Conservation (phyloP, 2,329 filamentous ascomycete species). For the Neophaeococcomyces mojaviensis region DNA sequence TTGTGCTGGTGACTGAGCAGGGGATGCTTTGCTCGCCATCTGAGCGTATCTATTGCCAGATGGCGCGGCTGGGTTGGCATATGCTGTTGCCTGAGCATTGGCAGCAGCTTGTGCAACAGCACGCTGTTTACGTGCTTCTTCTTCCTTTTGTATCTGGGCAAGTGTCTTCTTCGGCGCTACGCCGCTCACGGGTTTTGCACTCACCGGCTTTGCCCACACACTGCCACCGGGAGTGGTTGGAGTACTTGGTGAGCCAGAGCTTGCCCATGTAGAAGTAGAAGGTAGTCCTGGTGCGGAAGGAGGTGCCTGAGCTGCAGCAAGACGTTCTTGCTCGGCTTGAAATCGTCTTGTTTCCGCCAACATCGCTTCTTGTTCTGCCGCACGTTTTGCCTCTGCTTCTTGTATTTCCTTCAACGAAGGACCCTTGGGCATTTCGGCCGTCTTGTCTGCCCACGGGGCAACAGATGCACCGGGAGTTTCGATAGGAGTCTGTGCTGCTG, state of each 20-base stretch:
- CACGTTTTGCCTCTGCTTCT: conserved; percentile 86
- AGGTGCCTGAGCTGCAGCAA: conserved; percentile 49
- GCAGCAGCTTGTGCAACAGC: conserved; percentile 45
- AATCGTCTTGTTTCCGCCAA: conserved; percentile 68
- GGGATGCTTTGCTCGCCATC: conserved; percentile 69
- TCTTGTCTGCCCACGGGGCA: conserved; percentile 92
- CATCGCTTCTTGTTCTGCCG: conserved; percentile 77
- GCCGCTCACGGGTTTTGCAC: conserved; percentile 33
- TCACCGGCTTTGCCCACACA: conserved; percentile 45
- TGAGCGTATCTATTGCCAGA: conserved; percentile 87
- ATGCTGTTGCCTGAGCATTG: conserved; percentile 35
- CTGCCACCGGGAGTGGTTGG: conserved; percentile 38
- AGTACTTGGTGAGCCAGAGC: conserved; percentile 60
- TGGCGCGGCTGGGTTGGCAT: conserved; percentile 36
- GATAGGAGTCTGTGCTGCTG: conserved; percentile 67
- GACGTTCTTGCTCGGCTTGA: conserved; percentile 67
- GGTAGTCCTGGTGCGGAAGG: conserved; percentile 72
- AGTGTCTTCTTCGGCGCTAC: conserved; percentile 70
- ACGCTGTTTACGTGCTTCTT: conserved; percentile 81
- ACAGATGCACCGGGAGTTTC: conserved; percentile 63
- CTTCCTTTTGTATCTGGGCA: conserved; percentile 93
- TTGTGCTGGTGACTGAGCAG: conserved; percentile 28
- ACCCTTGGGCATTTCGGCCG: conserved; percentile 63
- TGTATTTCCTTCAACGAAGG: conserved; percentile 96
- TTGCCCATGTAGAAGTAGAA: conserved; percentile 83